A percentile compares a stretch with the other conserved stretches of the same genome.
phyloP scores from a whole-genome alignment of 805 yeast genomes.

The Huiozyma naganishii region DNA sequence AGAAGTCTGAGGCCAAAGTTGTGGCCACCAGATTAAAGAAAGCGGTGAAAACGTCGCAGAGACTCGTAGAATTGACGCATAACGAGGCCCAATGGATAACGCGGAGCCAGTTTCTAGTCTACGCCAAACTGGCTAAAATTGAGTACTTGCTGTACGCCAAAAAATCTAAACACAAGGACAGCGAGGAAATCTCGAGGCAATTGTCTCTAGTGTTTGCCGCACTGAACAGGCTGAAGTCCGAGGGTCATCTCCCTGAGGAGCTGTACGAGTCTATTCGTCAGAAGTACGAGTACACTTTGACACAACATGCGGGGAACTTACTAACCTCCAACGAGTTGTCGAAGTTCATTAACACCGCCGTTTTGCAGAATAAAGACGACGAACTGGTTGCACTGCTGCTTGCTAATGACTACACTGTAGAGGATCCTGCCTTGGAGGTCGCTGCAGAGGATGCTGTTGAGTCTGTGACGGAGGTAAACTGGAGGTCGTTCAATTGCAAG shows the following conservation, averaged over 20 bases:
- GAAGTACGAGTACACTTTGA: conserved; percentile 22
- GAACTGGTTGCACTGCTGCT: conserved; percentile 33
- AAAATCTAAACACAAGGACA: conserved; percentile 15
- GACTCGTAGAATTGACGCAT: conserved; percentile 32
- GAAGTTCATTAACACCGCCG: conserved; percentile 12
- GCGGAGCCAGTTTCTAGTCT: conserved; percentile 31
- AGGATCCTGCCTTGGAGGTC: conserved; percentile 5
- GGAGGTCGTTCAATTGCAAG: conserved; percentile 53
- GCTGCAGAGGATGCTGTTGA: conserved; percentile 7
- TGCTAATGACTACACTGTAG: conserved; percentile 17
- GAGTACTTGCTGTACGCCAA: conserved; percentile 23
- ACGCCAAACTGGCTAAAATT: conserved; percentile 43
- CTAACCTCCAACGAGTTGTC: conserved; percentile 17
- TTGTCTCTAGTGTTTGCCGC: conserved; percentile 21
- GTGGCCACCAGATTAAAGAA: conserved; percentile 58
- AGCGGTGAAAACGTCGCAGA: conserved; percentile 37
- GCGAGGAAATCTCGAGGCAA: conserved; percentile 12
- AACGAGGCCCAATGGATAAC: conserved; percentile 31
- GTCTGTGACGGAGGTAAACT: conserved; percentile 38
- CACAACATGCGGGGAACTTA: conserved; percentile 18
- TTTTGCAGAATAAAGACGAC: conserved; percentile 12
- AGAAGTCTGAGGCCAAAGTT: conserved; percentile 33
- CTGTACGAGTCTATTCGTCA: conserved; percentile 15
- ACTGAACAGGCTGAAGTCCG: conserved; percentile 10
- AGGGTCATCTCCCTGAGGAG: conserved; percentile 9